Base-by-base conservation (phyloP, 192 early-diverging fungal genomes). In the Dissophora ornata region DNA sequence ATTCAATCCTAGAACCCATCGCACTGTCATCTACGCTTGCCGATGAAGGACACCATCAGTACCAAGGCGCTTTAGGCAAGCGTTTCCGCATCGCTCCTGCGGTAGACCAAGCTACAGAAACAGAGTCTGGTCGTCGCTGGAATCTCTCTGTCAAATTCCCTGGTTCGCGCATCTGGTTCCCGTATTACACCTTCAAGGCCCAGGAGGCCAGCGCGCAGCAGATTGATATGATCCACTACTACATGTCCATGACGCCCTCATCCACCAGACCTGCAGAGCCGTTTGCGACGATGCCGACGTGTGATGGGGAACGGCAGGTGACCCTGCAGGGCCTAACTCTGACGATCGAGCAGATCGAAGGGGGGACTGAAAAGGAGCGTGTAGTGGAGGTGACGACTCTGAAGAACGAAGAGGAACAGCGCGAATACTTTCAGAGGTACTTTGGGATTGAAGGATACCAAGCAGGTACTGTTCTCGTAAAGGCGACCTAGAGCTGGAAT, bases 361-460 rank as follows among this genome's bases (percentile, higher is more conserved):
- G 0, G 2, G 16, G 24, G 1, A 21, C 13, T 15, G 21, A 33
- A 15, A 32, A 19, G 11, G 13, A 45, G 1, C 24, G 22, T 1
- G 4, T n/a, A 5, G 3, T 28, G 9, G 49, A 44, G 22, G 18
- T 25, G 2, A 38, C 19, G 15, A 9, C 36, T 34, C 34, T 29
- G 16, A 22, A 42, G 18, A n/a, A 52, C 32, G 62, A 44, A 18
- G 12, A 55, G 19, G 30, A 65, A 10, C 50, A 47, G 62, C 25
- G 18, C 5, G 1, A 29, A 18, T 34, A 25, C 30, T 66, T 56
- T 5, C 22, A 34, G 26, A 24, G 30, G 41, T 41, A 65, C 52
- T 55, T 46, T 38, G 44, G 52, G 18, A 66, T 56, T 53, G 51
- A 65, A 38, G 52, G 41, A 11, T 65, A 46, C 52, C 25, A 47